A percentile compares a stretch with the other conserved stretches of the same genome.
phyloP scores from a whole-genome alignment of 352 stramenopile genomes.

The Globisporangium parvum region DNA sequence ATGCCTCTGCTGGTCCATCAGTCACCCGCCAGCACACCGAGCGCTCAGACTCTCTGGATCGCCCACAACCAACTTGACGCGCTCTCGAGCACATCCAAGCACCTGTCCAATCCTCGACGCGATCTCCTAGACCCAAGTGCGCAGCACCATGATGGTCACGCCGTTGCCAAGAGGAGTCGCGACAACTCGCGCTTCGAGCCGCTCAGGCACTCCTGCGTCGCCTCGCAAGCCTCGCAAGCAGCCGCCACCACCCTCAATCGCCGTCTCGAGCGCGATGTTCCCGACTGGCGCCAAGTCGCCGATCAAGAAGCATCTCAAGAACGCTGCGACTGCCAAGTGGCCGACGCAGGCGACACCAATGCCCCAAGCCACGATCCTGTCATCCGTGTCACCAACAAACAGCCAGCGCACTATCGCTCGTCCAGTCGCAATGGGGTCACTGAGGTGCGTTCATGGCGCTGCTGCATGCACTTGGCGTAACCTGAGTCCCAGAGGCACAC shows the following conservation, averaged over 20 bases:
- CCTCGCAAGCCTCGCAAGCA: constrained; percentile 6
- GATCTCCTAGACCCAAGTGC: too few relatives aligned
- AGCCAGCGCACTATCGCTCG: not conserved
- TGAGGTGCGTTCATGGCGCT: constrained; percentile 2
- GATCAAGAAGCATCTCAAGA: constrained; percentile 50
- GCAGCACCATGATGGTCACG: constrained; percentile 18
- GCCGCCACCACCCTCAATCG: not conserved
- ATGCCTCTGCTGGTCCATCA: not conserved
- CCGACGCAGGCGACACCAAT: not conserved
- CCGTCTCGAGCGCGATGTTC: not conserved
- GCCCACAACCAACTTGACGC: constrained; percentile 1
- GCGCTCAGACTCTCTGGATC: not conserved
- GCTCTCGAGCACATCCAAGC: not conserved
- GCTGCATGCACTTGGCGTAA: not conserved
- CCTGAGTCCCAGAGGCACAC: constrained; percentile 6
- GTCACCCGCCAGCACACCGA: not conserved
- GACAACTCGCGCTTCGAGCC: not conserved
- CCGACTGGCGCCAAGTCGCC: constrained; percentile 26
- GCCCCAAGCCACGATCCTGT: not conserved
- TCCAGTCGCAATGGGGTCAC: constrained; percentile 1
- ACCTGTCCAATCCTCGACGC: not conserved
- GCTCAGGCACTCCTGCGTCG: not conserved
- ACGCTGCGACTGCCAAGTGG: constrained; percentile 13
- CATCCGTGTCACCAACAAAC: too few relatives aligned
- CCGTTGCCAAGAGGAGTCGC: constrained; percentile 9